phyloP scores from a whole-genome alignment of 805 yeast species.

The Cyberlindnera subsufficiens region DNA sequence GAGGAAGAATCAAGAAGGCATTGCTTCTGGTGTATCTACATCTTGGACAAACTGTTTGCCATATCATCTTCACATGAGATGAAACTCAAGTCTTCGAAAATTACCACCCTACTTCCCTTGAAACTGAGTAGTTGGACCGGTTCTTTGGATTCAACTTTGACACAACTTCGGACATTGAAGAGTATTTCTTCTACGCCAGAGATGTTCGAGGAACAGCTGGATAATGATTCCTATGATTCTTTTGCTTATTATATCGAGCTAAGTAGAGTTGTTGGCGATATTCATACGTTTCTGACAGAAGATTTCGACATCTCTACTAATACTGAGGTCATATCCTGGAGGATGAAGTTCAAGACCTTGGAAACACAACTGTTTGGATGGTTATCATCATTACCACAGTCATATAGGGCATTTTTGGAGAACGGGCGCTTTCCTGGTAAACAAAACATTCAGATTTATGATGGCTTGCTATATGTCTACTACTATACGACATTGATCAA shows the following conservation, averaged over 20 bases:
- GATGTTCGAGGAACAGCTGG: slow-evolving; percentile 1
- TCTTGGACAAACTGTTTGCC: slow-evolving; percentile 19
- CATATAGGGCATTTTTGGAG: slow-evolving; percentile 9
- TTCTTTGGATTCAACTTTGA: background rate
- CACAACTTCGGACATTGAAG: slow-evolving; percentile 6
- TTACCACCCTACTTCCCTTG: slow-evolving; percentile 16
- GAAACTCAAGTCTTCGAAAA: slow-evolving; percentile 15
- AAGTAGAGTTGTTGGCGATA: slow-evolving; percentile 19
- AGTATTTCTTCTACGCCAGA: slow-evolving; percentile 6
- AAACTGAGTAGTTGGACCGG: slow-evolving; percentile 14
- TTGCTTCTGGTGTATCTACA: slow-evolving; percentile 22
- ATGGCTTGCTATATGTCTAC: slow-evolving; percentile 16
- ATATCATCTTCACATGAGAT: slow-evolving; percentile 21
- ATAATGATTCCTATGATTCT: slow-evolving; percentile 15
- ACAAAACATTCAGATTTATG: slow-evolving; percentile 9
- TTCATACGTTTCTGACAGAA: slow-evolving; percentile 17
- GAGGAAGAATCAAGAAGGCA: slow-evolving; percentile 23
- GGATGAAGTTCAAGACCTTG: slow-evolving; percentile 13
- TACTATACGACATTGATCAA: slow-evolving; percentile 19
- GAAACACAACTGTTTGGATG: slow-evolving; percentile 16
- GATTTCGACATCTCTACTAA: slow-evolving; percentile 16
- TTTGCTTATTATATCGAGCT: slow-evolving; percentile 19
- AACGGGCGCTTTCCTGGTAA: slow-evolving; percentile 6
- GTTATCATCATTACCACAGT: slow-evolving; percentile 14
- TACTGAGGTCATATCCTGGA: slow-evolving; percentile 14